Percentiles rank a stretch among this genome's conserved stretches.
phyloP scores from a whole-genome alignment of 768 basidiomycete genomes.

The Holtermannia corniformis region DNA sequence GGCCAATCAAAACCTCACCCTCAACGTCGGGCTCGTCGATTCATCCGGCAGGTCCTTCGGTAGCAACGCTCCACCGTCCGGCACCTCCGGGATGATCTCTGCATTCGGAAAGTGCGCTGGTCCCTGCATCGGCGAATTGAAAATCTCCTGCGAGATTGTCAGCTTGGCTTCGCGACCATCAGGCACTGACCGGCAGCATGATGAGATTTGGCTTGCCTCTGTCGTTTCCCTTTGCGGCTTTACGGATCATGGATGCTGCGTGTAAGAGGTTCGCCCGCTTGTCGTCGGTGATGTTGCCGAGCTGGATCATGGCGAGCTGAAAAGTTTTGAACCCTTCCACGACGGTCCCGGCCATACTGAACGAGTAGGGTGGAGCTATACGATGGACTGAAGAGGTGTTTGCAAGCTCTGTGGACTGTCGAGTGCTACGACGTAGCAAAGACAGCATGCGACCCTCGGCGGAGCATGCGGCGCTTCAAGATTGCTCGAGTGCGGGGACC shows the following conservation, averaged over 20 bases:
- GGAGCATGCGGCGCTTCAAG: too few species aligned
- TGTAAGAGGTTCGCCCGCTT: constrained; percentile 6
- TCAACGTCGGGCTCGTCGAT: not conserved
- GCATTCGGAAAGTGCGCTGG: constrained; percentile 6
- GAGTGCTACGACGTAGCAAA: too few species aligned
- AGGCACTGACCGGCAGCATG: constrained; percentile 10
- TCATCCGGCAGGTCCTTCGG: constrained; percentile 1
- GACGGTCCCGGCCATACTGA: not conserved
- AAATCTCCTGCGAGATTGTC: constrained; percentile 8
- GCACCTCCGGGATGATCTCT: constrained; percentile 5
- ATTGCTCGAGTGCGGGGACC: too few species aligned
- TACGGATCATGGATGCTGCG: constrained; percentile 3
- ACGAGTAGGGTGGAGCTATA: too few species aligned
- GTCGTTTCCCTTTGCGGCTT: constrained; percentile 5
- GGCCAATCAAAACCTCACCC: not conserved
- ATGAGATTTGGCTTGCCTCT: constrained; percentile 4
- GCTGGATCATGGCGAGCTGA: constrained; percentile 11
- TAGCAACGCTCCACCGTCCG: not conserved
- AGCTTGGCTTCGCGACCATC: not conserved
- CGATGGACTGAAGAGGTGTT: too few species aligned
- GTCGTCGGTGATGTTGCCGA: constrained; percentile 1
- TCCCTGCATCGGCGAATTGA: constrained; percentile 13
- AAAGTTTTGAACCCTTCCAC: not conserved
- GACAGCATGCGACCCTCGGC: too few species aligned
- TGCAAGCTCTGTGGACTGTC: too few species aligned